Evolutionary conservation across 2,329 filamentous ascomycete genomes (phyloP), one percentile per base, ranked within the genome.

Genomic region (Chaetomiaceae sp.): DNA sequence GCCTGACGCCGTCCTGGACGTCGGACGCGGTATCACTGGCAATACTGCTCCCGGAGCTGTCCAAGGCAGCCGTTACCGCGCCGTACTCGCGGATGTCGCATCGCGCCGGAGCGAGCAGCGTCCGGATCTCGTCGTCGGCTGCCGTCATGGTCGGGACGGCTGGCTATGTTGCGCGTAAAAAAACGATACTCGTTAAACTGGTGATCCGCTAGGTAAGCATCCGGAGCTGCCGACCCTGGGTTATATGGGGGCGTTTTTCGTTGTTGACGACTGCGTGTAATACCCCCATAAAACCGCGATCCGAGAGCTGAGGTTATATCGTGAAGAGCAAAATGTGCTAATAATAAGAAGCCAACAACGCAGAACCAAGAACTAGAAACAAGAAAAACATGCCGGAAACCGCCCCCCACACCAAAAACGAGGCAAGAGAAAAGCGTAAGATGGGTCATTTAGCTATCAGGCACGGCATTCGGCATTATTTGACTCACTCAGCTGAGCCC

Each of bases 1-100:
- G 60, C 51, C 58, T 62, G 30, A 70, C 67, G 33, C 65, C 67
- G 9, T 67, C 65, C 44, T 67, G 66, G 6, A 58, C 46, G n/a
- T 63, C 58, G 14, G 51, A 43, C 9, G 45, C 53, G 23, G 21
- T 14, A 29, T 54, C 50, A 37, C 20, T 23, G 8, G 29, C 48
- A 30, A 21, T 43, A 13, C 32, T 6, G 32, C 13, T 33, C 3
- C 23, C 33, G n/a, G 33, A 33, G 23, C 50, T 40, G 5, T 14
- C 30, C 25, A 25, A 14, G 20, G 1, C 23, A 10, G 25, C 9
- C 2, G 27, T n/a, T 5, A 51, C n/a, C 21, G 48, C 40, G 58
- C 56, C 59, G 41, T 58, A 58, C 16, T 48, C 53, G 20, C 20
- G 16, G 20, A 16, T 27, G 25, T 37, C 45, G 10, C 25, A 20